Evolutionary conservation across 371 early-diverging fungal genomes (phyloP), one percentile per base, ranked within the genome.

Genomic region (Haplosporangium sp.): DNA sequence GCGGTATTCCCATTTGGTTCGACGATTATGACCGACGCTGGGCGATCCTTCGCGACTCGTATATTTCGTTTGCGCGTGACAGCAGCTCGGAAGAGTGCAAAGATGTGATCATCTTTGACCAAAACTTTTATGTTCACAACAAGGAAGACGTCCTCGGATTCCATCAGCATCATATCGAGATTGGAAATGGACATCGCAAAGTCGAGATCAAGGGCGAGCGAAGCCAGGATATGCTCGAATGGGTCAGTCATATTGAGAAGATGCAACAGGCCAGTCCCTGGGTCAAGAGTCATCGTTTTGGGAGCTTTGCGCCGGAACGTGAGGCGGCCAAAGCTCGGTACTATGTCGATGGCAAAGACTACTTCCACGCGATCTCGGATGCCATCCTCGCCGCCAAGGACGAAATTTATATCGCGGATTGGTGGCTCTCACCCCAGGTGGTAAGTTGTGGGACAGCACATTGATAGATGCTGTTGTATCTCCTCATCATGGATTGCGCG

Each of bases 391-490:
- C 84, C 37, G 96, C 97, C 45, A 86, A 87, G 40, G 84, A 87
- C 38, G 86, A 84, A 64, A 92, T 96, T 54, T 96, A 92, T 79
- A 95, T 97, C 69, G 88, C 87, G 42, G 98, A 95, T 82, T 98
- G 98, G 98, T 97, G 96, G 94, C 83, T 95, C 36, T 86, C 90
- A 20, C 95, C 95, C 20, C 92, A 95, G 62, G 65, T 95, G 85
- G 90, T 89, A 85, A 83, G 47, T 59, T 36, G 14, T 6, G 23
- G 21, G 18, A 16, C 14, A 14, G 0, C 8, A 0, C 7, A n/a
- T 50, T 37, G 13, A 37, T 0, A 12, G 6, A 1, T 55, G 55
- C 11, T 48, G 16, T 21, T 43, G 5, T n/a, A 11, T 57, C 5
- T 46, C 46, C 46, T 46, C 46, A 45, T 1, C 3, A 13, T 50